phyloP scores from a whole-genome alignment of 1,139 yeast genomes.

The Pneumocystis canis region DNA sequence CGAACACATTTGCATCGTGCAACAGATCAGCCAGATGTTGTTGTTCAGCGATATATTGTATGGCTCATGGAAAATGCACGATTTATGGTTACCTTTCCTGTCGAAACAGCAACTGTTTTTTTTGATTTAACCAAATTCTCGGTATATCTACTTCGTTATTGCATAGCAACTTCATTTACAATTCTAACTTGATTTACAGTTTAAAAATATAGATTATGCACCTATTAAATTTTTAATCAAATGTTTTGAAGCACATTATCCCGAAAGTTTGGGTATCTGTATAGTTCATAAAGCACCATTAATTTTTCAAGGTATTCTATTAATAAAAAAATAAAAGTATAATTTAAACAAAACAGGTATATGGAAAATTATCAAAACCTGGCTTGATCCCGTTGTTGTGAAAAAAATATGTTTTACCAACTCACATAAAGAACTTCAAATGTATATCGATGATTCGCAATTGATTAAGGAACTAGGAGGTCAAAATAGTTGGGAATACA shows the following conservation, averaged over 20 bases:
- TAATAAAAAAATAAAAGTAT: too few relatives aligned
- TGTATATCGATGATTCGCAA: constrained; percentile 38
- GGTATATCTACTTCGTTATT: not conserved
- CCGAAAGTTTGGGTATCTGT: constrained; percentile 64
- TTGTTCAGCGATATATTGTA: constrained; percentile 52
- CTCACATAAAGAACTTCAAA: constrained; percentile 40
- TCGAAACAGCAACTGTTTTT: constrained; percentile 44
- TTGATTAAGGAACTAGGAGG: constrained; percentile 61
- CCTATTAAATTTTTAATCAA: constrained; percentile 66
- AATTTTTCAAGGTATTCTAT: constrained; percentile 51
- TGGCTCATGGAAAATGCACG: constrained; percentile 57
- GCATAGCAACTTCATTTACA: not conserved
- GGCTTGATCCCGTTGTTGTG: constrained; percentile 85
- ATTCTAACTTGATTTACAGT: constrained; percentile 6
- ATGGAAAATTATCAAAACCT: constrained; percentile 69
- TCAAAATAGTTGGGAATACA: constrained; percentile 37
- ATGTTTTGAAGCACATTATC: constrained; percentile 76
- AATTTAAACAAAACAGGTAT: constrained; percentile 31
- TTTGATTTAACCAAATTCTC: constrained; percentile 67
- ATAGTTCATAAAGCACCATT: constrained; percentile 82
- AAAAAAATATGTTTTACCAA: constrained; percentile 65
- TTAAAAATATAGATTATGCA: constrained; percentile 60
- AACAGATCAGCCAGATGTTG: constrained; percentile 51
- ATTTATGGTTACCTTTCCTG: constrained; percentile 45
- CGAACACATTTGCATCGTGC: constrained; percentile 63